Base-by-base conservation (phyloP, 2,329 filamentous ascomycete genomes). In the Epichloe gansuensis region DNA sequence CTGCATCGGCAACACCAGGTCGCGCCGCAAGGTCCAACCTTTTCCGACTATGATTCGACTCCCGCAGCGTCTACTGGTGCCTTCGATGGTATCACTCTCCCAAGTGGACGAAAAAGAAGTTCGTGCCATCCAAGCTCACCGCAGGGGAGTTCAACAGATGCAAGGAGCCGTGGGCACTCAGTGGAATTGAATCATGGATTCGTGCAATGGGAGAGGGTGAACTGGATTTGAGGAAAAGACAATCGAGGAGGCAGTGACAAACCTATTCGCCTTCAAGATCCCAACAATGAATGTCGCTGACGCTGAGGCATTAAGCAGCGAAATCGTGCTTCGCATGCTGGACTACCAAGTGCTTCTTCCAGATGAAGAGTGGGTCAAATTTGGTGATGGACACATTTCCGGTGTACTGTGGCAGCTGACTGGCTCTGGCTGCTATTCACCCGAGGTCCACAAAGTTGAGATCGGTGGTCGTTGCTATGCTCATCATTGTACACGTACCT, bases 231-330 rank as follows among this genome's bases (percentile, higher is more conserved):
- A 90, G 86, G 81, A 86, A 63, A 87, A 89, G 62, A 84, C 86
- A 2, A 83, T 98, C 50, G 85, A 89, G 54, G 91, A 97, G 59
- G 91, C 88, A 2, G 76, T 98, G 43, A 83, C 95, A 43, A 86
- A 84, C 34, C 74, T 98, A 6, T 97, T 98, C 66, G 95, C 88
- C 2, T 81, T 88, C 69, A 97, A 96, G 68, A 90, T 98, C 0
- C 91, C 93, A 0, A 98, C 90, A 0, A 96, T 98, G 89, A 97
- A 98, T 61, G 91, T 93, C 43, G 91, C 91, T 5, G 94, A 98
- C 73, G 93, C 93, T 0, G 93, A 98, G 66, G 85, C 84, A 1
- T 75, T 98, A 50, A 88, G 88, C 56, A 79, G 81, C 54, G 82
- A 81, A 42, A 87, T 95, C 0, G 83, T 95, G 2, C 75, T 82